Conservation (phyloP, 108 stramenopile species). For the Fragilariopsis cylindrus region DNA sequence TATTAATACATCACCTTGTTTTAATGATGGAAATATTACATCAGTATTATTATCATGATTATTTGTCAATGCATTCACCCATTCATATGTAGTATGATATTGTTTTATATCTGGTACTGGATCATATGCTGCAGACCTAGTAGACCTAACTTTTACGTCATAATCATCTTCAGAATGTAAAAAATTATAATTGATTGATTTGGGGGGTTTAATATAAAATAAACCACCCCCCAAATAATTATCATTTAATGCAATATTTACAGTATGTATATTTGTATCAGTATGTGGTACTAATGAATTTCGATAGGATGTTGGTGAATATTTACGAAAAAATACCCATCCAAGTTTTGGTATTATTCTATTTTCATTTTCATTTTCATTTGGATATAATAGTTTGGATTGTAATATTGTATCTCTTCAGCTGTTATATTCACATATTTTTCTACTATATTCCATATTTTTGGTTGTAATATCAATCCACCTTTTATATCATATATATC, state of each 20-base stretch:
- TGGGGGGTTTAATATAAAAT: constrained; percentile 29
- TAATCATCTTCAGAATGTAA: neutral
- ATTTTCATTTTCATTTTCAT: too few species aligned
- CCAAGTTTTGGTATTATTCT: constrained; percentile 8
- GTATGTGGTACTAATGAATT: constrained; percentile 29
- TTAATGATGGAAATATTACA: constrained; percentile 26
- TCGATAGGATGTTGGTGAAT: constrained; percentile 19
- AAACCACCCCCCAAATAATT: constrained; percentile 37
- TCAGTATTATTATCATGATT: constrained; percentile 28
- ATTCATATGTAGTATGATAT: neutral
- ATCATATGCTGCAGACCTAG: neutral
- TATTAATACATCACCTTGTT: constrained; percentile 26
- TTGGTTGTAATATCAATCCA: neutral
- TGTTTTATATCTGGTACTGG: neutral
- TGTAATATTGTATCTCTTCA: neutral
- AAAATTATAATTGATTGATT: constrained; percentile 6
- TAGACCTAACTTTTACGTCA: neutral
- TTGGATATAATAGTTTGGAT: too few species aligned
- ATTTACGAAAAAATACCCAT: constrained; percentile 42
- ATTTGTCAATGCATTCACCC: constrained; percentile 10
- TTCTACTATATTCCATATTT: neutral
- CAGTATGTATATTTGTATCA: constrained; percentile 36
- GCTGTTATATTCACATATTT: neutral
- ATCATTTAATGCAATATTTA: constrained; percentile 43
- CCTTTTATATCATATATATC: neutral